Percentiles rank a stretch among this genome's conserved stretches.
Conservation (phyloP, 2,329 filamentous ascomycete genomes). For the Juglanconis oblonga region DNA sequence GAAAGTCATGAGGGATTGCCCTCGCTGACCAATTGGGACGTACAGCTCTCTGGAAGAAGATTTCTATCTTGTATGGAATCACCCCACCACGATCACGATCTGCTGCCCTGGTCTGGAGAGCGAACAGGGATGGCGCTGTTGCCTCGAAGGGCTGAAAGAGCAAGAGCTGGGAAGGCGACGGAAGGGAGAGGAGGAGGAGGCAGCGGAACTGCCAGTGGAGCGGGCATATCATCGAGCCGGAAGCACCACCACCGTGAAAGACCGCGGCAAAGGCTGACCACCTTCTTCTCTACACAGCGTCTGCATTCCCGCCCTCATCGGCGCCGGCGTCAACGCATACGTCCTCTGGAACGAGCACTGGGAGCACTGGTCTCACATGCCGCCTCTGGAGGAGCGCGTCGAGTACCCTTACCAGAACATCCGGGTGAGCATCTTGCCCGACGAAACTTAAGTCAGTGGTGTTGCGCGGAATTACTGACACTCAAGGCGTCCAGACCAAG, state of each 20-base stretch:
- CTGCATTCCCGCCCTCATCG: conserved; percentile 68
- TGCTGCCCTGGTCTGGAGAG: neutral
- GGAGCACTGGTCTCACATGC: conserved; percentile 87
- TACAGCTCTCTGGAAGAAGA: conserved; percentile 89
- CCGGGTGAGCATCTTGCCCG: conserved; percentile 43
- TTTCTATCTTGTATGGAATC: conserved; percentile 83
- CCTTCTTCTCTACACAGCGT: conserved; percentile 49
- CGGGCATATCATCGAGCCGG: neutral
- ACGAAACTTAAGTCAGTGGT: neutral
- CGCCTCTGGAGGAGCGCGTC: conserved; percentile 82
- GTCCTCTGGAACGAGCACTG: conserved; percentile 93
- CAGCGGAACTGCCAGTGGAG: neutral
- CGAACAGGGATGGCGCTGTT: neutral
- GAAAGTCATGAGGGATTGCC: neutral
- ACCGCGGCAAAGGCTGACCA: neutral
- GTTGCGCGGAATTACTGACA: neutral
- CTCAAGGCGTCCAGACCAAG: conserved; percentile 52
- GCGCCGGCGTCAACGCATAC: conserved; percentile 79
- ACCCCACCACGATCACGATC: neutral
- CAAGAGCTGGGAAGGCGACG: neutral
- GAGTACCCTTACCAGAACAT: conserved; percentile 99
- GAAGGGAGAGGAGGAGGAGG: neutral
- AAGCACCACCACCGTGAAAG: neutral
- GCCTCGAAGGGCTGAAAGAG: neutral
- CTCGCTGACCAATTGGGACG: conserved; percentile 32